Base-by-base conservation (phyloP, 176 grass and related monocot species). In the Rhynchospora pubera region DNA sequence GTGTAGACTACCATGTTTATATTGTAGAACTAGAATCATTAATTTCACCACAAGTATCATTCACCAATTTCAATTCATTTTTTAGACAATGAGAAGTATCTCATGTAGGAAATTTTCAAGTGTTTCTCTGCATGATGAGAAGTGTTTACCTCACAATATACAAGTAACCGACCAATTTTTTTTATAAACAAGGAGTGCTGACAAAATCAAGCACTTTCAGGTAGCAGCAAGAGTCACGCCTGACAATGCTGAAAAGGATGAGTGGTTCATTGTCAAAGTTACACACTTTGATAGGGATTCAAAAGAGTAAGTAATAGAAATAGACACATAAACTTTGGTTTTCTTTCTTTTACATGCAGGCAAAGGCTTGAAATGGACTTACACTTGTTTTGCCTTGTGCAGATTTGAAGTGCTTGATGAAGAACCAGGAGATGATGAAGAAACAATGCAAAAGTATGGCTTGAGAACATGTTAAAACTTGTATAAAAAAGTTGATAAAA, bases 401-500 rank as follows among this genome's bases (percentile, higher is more conserved):
- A 98, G 92, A 87, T 94, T 85, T 90, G 90, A 98, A 85, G 90
- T 98, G 61, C 80, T 98, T 80, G 95, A 98, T 6, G 95, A 98
- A 85, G 95, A 98, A 61, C 95, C 95, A 70, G 95, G 95, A 89
- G 95, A 98, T 55, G 95, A 98, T 50, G 95, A 98, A 89, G 95
- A 98, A 79, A 94, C 85, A 62, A 79, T 83, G 67, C 95, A 98
- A 89, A 93, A 88, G 90, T 98, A 86, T 55, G 72, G 28, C 53
- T 22, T 76, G 23, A 76, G 53, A 76, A 7, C 23, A 14, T 8
- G 13, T 30, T 24, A 46, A 45, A 15, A 75, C 26, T 53, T 52
- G 53, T 76, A 28, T 76, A 76, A 55, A 75, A 75, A 23, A 75
- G 5, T 14, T 45, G 52, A 22, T 75, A 11, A 75, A 51, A 53